Evolutionary conservation across 2,329 filamentous ascomycete genomes (phyloP).

Genomic region (Lasiodiplodia sp.): DNA sequence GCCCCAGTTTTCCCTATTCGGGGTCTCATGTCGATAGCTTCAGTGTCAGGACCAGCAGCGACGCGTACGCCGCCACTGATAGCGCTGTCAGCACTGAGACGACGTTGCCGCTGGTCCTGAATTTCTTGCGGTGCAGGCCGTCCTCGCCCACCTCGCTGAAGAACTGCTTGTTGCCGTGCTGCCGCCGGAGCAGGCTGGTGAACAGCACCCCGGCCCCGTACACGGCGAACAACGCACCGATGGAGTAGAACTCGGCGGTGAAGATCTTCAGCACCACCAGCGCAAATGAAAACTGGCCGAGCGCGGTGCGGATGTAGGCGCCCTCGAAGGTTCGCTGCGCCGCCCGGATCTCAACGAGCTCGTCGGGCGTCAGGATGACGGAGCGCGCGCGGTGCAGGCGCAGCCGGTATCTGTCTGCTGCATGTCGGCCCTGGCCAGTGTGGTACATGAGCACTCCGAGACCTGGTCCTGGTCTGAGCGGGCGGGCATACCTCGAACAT

Average conservation of each 20-base stretch:
- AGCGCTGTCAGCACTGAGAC: constrained; percentile 68
- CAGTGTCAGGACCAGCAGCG: constrained; percentile 66
- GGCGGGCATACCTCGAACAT: constrained; percentile 35
- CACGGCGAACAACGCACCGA: constrained; percentile 92
- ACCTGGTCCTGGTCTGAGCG: not conserved
- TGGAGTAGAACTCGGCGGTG: constrained; percentile 93
- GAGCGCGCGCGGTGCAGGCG: constrained; percentile 85
- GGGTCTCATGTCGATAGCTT: constrained; percentile 37
- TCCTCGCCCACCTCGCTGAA: constrained; percentile 72
- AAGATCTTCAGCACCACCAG: constrained; percentile 97
- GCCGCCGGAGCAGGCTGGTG: constrained; percentile 83
- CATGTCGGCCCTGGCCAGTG: constrained; percentile 60
- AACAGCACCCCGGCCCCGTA: constrained; percentile 87
- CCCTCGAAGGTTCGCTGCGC: constrained; percentile 97
- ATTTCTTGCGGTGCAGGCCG: constrained; percentile 67
- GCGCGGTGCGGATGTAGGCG: constrained; percentile 91
- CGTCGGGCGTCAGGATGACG: constrained; percentile 79
- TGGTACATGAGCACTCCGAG: constrained; percentile 18
- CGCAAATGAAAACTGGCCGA: constrained; percentile 94
- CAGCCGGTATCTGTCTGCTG: constrained; percentile 77
- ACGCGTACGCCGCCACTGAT: constrained; percentile 68
- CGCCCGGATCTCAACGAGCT: constrained; percentile 93
- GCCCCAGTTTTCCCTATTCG: not conserved
- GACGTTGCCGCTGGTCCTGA: constrained; percentile 71
- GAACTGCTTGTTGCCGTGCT: constrained; percentile 93